Evolutionary conservation across 805 yeast genomes (phyloP).

Genomic region (Diddensiella santjacobensis): DNA sequence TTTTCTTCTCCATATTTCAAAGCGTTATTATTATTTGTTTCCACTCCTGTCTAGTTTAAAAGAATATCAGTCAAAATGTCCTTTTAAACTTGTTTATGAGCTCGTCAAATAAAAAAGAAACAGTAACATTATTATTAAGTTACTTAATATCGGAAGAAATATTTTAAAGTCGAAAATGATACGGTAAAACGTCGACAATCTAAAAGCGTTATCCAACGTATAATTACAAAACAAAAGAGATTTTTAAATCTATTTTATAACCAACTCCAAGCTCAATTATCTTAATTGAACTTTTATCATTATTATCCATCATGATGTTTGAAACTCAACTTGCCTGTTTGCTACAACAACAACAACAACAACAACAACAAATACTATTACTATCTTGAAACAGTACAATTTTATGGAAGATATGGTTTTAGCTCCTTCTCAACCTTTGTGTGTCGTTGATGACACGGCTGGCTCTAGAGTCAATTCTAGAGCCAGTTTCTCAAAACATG

Average conservation of each 20-base stretch:
- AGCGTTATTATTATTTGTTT: neutral
- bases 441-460: slow-evolving; percentile 1
- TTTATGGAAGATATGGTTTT: neutral
- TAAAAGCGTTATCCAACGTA: too few species aligned
- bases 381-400: slow-evolving; percentile 7
- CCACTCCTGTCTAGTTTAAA: neutral
- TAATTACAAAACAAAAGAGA: too few species aligned
- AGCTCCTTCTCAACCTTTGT: neutral
- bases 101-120: neutral
- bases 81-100: slow-evolving; percentile 3
- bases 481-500: slow-evolving; percentile 24
- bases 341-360: slow-evolving; percentile 10
- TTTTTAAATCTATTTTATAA: too few species aligned
- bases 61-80: slow-evolving; percentile 1
- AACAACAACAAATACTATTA: slow-evolving; percentile 8
- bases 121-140: neutral
- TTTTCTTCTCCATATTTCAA: neutral
- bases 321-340: slow-evolving; percentile 9
- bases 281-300: slow-evolving; percentile 7
- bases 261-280: neutral
- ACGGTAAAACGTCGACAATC: slow-evolving; percentile 1
- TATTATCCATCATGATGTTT: slow-evolving; percentile 15
- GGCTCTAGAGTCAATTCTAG: too few species aligned
- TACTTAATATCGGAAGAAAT: neutral
- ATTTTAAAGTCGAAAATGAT: neutral